Percentiles rank a stretch among this genome's conserved stretches.
These are phyloP conservation scores for Lecanosticta acicola DNA, from an alignment of 2,329 filamentous ascomycete genomes.

Conservation along the genomic window DNA sequence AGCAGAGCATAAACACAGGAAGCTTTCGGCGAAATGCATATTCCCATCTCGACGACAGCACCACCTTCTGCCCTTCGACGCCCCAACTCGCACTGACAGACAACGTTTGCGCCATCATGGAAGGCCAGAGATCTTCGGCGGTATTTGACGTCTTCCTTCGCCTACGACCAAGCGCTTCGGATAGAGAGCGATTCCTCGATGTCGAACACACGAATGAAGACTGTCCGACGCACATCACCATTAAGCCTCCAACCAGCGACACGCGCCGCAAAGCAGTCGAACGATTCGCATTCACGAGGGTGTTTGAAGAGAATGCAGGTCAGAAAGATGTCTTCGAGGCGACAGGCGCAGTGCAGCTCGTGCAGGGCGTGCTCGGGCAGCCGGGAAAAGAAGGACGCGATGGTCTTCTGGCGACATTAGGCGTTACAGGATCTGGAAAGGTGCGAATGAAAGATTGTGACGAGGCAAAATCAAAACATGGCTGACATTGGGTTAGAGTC, in stretches of 20 bases:
- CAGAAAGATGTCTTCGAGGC: slow-evolving; percentile 84
- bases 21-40: neutral
- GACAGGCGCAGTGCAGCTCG: slow-evolving; percentile 66
- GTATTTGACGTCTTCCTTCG: slow-evolving; percentile 92
- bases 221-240: slow-evolving; percentile 47
- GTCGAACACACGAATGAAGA: slow-evolving; percentile 54
- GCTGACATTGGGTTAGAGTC: slow-evolving; percentile 56
- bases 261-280: slow-evolving; percentile 80
- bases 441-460: slow-evolving; percentile 46
- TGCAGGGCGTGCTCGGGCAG: slow-evolving; percentile 73
- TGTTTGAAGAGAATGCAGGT: slow-evolving; percentile 79
- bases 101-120: slow-evolving; percentile 14
- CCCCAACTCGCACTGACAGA: neutral
- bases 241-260: slow-evolving; percentile 66
- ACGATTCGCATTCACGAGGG: slow-evolving; percentile 87
- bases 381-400: slow-evolving; percentile 74
- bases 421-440: slow-evolving; percentile 95
- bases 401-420: slow-evolving; percentile 82
- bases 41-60: neutral
- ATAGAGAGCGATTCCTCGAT: slow-evolving; percentile 65
- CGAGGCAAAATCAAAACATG: neutral
- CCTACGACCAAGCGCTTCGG: slow-evolving; percentile 49
- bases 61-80: neutral
- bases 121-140: slow-evolving; percentile 29
- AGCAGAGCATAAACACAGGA: too few species aligned